These are phyloP conservation scores for Yamagishiella unicocca DNA, from an alignment of 139 green algal genomes.

Conservation along the genomic window DNA sequence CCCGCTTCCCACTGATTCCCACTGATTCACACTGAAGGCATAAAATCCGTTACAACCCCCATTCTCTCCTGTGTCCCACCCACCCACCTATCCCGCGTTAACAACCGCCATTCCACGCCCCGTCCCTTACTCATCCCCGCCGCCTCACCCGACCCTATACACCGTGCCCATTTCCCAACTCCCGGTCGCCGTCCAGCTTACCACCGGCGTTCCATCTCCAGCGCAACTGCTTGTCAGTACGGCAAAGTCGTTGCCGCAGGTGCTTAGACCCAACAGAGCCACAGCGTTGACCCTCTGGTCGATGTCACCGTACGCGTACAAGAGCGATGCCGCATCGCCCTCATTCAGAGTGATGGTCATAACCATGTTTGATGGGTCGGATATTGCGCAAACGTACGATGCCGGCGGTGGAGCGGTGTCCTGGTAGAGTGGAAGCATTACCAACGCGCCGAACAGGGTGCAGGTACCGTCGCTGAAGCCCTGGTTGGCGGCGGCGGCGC, in stretches of 20 bases:
- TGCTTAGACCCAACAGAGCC: not conserved
- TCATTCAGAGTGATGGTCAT: not conserved
- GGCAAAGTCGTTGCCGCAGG: not conserved
- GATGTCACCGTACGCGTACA: too few relatives aligned
- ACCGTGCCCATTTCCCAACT: too few relatives aligned
- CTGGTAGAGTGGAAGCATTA: slow-evolving; percentile 11
- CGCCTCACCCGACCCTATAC: too few relatives aligned
- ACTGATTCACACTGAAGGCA: too few relatives aligned
- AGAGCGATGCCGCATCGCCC: not conserved
- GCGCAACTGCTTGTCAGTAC: not conserved
- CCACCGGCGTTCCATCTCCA: not conserved
- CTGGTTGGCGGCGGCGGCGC: not conserved
- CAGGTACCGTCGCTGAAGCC: not conserved
- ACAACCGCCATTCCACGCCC: too few relatives aligned
- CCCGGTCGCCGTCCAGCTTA: too few relatives aligned
- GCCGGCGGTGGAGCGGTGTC: not conserved
- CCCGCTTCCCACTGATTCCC: too few relatives aligned
- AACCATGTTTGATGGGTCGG: not conserved
- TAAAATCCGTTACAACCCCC: too few relatives aligned
- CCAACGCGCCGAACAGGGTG: not conserved
- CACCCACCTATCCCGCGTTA: too few relatives aligned
- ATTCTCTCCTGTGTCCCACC: too few relatives aligned
- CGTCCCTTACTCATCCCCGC: too few relatives aligned
- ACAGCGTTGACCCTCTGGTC: too few relatives aligned
- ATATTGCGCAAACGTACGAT: slow-evolving; percentile 5